Base-by-base conservation (phyloP, 129 eudicot genomes). In the Arctium minus region DNA sequence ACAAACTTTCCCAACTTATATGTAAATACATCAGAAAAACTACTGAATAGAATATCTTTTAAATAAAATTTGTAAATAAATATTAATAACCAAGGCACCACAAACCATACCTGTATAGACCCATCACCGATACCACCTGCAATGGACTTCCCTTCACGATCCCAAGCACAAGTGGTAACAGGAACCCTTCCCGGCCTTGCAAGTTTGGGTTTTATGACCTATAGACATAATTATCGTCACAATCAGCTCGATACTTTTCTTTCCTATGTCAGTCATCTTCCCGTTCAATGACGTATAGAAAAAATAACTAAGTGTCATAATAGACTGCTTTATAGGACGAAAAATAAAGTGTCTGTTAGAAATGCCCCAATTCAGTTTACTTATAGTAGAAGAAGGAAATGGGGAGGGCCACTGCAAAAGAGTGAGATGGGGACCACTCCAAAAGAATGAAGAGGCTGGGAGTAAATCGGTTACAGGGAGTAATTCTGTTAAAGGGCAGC, bases 101-200 rank as follows among this genome's bases (percentile, higher is more conserved):
- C 13, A 74, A 32, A 60, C 68, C 10, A 35, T 85, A 92, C 99
- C 99, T 96, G 99, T 78, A 96, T 93, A 79, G 99, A 96, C 40
- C 98, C 99, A 85, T 96, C 99, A 72, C 97, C 99, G 67, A 96
- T 81, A 73, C 96, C 99, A 36, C 97, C 99, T 9, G 93, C 98
- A 84, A 96, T 86, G 82, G 94, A 89, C 79, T 93, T 96, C 64
- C 99, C 99, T 62, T 96, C 98, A 60, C 94, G 92, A 77, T 96
- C 93, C 98, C 99, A 96, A 71, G 98, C 83, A 81, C 99, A 93
- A 8, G 99, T 90, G 8, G 97, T 96, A 76, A 96, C 98, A 64
- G 98, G 98, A 76, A 92, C 92, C 90, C 99, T 88, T 74, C 98
- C 99, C 30, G 97, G 98, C 86, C 93, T 90, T 74, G 97, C 88